Conservation (phyloP, 306 rosid genomes). For the Cercis canadensis region DNA sequence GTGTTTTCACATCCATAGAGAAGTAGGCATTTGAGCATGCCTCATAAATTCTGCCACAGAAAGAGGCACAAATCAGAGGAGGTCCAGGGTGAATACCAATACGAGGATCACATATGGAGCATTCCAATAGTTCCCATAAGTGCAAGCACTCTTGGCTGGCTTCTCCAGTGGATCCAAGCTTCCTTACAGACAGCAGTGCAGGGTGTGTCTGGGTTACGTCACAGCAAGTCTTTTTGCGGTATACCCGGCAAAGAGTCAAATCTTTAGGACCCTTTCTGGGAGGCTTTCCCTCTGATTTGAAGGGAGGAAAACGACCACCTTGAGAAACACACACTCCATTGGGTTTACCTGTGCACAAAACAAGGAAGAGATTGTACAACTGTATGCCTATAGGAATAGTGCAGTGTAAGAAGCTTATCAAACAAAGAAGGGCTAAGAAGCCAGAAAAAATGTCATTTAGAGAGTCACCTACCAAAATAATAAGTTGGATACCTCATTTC, state of each 20-base stretch:
- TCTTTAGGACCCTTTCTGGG: constrained; percentile 83
- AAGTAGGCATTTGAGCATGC: constrained; percentile 91
- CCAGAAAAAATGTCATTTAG: constrained; percentile 4
- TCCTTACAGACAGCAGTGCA: constrained; percentile 74
- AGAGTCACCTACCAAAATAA: background rate
- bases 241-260: constrained; percentile 84
- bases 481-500: background rate
- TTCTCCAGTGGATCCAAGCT: constrained; percentile 85
- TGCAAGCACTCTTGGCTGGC: constrained; percentile 83
- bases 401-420: background rate
- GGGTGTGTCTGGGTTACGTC: constrained; percentile 83
- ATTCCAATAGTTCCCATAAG: constrained; percentile 92
- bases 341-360: constrained; percentile 55
- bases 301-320: constrained; percentile 87
- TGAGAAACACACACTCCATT: constrained; percentile 79
- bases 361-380: constrained; percentile 10
- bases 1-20: constrained; percentile 80
- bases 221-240: constrained; percentile 85
- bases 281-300: constrained; percentile 74
- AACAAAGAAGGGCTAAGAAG: constrained; percentile 6
- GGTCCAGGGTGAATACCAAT: constrained; percentile 84
- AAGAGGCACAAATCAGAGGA: constrained; percentile 77
- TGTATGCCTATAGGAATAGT: background rate
- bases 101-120: constrained; percentile 86
- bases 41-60: constrained; percentile 73